phyloP scores from a whole-genome alignment of 495 filamentous ascomycete genomes.

The Penicillium roqueforti region DNA sequence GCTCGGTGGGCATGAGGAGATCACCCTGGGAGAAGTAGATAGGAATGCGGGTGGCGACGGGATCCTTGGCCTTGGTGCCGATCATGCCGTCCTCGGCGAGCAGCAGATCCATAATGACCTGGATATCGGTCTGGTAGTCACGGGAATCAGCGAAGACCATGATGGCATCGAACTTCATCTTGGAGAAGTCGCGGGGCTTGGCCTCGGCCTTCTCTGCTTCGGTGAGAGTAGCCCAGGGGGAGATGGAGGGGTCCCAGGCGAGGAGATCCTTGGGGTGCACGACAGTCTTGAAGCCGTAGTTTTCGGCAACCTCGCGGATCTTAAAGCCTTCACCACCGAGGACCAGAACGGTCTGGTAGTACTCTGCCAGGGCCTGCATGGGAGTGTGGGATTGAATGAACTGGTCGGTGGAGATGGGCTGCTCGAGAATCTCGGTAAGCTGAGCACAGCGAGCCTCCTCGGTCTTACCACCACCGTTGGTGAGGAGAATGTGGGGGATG shows the following conservation, averaged over 20 bases:
- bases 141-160: constrained; percentile 78
- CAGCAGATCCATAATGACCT: constrained; percentile 82
- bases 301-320: constrained; percentile 77
- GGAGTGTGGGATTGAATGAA: constrained; percentile 95
- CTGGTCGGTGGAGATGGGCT: constrained; percentile 72
- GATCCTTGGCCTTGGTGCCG: constrained; percentile 63
- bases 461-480: constrained; percentile 90
- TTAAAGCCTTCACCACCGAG: constrained; percentile 87
- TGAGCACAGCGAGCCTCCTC: constrained; percentile 79
- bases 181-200: constrained; percentile 60
- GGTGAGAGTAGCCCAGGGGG: constrained; percentile 74
- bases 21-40: constrained; percentile 76
- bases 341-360: constrained; percentile 80
- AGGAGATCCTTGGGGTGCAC: constrained; percentile 88
- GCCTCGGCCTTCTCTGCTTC: constrained; percentile 63
- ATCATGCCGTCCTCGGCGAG: constrained; percentile 67
- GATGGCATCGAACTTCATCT: constrained; percentile 76
- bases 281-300: constrained; percentile 85
- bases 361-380: constrained; percentile 80
- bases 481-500: constrained; percentile 88
- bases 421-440: constrained; percentile 68
- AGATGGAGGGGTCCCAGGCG: constrained; percentile 75
- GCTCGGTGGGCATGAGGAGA: constrained; percentile 71
- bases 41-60: constrained; percentile 63
- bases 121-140: constrained; percentile 79